phyloP scores from a whole-genome alignment of 2,329 filamentous ascomycete species.

The Arthrinium puccinioides region DNA sequence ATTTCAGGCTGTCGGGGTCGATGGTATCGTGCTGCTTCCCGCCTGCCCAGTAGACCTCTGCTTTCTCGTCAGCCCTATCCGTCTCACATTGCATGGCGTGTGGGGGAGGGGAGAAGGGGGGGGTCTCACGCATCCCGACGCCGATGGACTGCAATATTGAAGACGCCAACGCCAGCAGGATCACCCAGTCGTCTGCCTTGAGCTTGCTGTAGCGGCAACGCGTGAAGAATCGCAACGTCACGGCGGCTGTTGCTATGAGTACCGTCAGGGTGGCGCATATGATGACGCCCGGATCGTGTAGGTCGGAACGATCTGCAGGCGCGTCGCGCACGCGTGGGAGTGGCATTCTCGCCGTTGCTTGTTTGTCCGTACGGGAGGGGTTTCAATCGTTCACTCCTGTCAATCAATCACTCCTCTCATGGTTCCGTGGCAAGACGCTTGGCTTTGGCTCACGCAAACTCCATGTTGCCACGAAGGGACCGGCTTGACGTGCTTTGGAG shows the following conservation, averaged over 20 bases:
- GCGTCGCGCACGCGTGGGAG: no score
- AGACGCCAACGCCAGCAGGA: background rate
- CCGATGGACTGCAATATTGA: background rate
- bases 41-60: background rate
- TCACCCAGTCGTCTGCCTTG: conserved; percentile 1
- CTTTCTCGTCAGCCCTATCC: background rate
- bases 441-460: no score
- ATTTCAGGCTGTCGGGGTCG: background rate
- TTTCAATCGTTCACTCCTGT: no score
- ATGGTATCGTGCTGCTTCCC: background rate
- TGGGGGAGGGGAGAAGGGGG: no score
- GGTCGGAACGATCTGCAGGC: background rate
- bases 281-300: background rate
- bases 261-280: background rate
- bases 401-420: no score
- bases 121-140: background rate
- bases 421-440: no score
- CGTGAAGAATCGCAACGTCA: conserved; percentile 2
- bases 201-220: background rate
- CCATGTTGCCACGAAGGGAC: no score
- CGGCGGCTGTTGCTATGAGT: background rate
- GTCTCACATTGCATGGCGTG: background rate
- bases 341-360: no score
- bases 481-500: no score
- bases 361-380: no score